Conservation (phyloP, 352 stramenopile genomes). For the Hyaloperonospora arabidopsidis region DNA sequence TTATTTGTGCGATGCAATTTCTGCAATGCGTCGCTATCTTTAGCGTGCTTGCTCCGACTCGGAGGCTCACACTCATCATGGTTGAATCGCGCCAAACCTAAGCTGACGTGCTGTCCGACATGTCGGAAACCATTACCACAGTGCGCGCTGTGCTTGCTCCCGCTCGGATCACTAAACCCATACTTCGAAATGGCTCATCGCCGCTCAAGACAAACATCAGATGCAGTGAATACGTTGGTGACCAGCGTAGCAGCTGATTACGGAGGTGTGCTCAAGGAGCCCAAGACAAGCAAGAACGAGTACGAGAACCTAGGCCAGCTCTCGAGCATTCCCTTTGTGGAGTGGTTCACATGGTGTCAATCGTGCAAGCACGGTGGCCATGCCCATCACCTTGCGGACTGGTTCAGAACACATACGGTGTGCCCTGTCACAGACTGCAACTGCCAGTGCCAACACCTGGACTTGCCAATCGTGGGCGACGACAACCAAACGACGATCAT, state of each 20-base stretch:
- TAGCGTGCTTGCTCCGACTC: constrained; percentile 81
- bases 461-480: constrained; percentile 53
- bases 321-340: constrained; percentile 90
- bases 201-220: constrained; percentile 51
- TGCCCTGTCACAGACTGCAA: constrained; percentile 92
- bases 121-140: constrained; percentile 90
- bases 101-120: constrained; percentile 84
- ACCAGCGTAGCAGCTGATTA: constrained; percentile 24
- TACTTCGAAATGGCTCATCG: constrained; percentile 91
- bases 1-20: constrained; percentile 93
- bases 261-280: constrained; percentile 45
- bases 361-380: constrained; percentile 87
- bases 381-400: constrained; percentile 90
- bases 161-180: constrained; percentile 90
- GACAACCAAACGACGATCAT: constrained; percentile 42
- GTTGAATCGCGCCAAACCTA: constrained; percentile 84
- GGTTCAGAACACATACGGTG: constrained; percentile 85
- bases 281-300: constrained; percentile 41
- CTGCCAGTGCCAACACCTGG: constrained; percentile 84
- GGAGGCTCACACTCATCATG: constrained; percentile 88
- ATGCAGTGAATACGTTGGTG: constrained; percentile 38
- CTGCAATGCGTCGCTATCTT: constrained; percentile 86
- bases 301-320: constrained; percentile 85
- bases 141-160: constrained; percentile 90
- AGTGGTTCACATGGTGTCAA: constrained; percentile 95